Evolutionary conservation across 306 rosid genomes (phyloP), one percentile per base, ranked within the genome.

Genomic region (Quercus suber): DNA sequence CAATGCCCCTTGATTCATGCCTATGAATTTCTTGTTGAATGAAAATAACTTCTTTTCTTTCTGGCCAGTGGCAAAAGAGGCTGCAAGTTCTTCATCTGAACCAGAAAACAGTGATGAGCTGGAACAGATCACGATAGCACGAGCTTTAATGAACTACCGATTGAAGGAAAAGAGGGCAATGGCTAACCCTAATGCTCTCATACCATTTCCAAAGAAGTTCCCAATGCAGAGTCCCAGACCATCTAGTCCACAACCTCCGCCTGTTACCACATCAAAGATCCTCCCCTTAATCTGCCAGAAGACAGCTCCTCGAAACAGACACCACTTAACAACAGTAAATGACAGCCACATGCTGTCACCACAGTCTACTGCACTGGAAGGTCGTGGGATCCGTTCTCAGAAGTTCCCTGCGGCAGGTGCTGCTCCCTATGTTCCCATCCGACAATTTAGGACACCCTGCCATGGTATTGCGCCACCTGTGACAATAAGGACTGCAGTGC

Each of bases 111-210:
- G 73, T 25, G 99, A 96, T 68, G 99, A 96, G 79, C 79, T 93
- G 74, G 99, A 96, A 83, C 99, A 96, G 85, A 93, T 93, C 86
- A 93, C 98, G 2, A 88, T 96, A 85, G 96, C 99, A 5, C 87
- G 98, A 70, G 97, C 99, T 64, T 86, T 96, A 27, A 71, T 87
- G 58, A 90, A 87, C 76, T 96, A 85, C 84, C 97, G 96, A 1
- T 67, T 86, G 82, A 93, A 93, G 89, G 98, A 96, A 84, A 93
- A 96, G 78, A 84, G 89, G 76, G 79, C 90, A 25, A 87, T 85
- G 89, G 78, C 93, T 17, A 90, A 96, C 75, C 86, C 93, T 28
- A 87, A 90, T 81, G 87, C 92, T 53, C 87, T 84, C 6, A 87
- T 91, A 85, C 89, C 91, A 31, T 93, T 96, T 79, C 93, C 92